Evolutionary conservation across 2,329 filamentous ascomycete species (phyloP), one percentile per base, ranked within the genome.

Genomic region (Fusarium musae): DNA sequence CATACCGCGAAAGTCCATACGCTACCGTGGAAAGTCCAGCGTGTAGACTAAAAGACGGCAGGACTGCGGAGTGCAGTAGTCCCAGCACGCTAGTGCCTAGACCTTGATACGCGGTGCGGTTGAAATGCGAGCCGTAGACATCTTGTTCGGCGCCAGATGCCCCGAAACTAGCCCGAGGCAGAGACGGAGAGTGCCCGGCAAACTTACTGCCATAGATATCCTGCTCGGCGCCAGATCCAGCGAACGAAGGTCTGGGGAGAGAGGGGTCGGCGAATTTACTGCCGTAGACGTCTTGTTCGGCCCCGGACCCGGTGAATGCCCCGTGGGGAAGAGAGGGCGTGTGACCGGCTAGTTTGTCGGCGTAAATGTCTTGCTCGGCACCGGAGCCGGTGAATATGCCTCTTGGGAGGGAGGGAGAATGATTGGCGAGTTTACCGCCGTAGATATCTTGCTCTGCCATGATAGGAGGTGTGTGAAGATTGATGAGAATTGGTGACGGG

Each of bases 401-500:
- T 17, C 3, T 39, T 5, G 52, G 59, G 1, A 62, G 16, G 23
- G 52, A 47, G 4, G 52, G 59, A 1, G 59, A 62, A 32, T 59
- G n/a, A 17, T 43, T 43, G 16, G 52, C 52, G n/a, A 62, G 17
- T 40, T 59, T 63, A 15, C 53, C 9, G 15, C 53, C 60, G 23
- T 63, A 63, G 12, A 63, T 40, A 11, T 59, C 60, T 36, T 63
- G 60, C 12, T 69, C 66, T 40, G 66, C 66, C 66, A 69, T 69
- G 12, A 6, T 69, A 2, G 5, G 17, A 10, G 26, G 54, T 28
- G 34, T 36, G 17, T 32, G 7, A 21, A 13, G 21, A 2, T 17
- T 5, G 7, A 36, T 70, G 40, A 5, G 19, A 28, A 40, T 9
- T 4, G 3, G 46, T 3, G 1, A 13, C 4, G n/a, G 1, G 0